Conservation (phyloP, 2,329 filamentous ascomycete species). For the Phaeosphaeria sp. region DNA sequence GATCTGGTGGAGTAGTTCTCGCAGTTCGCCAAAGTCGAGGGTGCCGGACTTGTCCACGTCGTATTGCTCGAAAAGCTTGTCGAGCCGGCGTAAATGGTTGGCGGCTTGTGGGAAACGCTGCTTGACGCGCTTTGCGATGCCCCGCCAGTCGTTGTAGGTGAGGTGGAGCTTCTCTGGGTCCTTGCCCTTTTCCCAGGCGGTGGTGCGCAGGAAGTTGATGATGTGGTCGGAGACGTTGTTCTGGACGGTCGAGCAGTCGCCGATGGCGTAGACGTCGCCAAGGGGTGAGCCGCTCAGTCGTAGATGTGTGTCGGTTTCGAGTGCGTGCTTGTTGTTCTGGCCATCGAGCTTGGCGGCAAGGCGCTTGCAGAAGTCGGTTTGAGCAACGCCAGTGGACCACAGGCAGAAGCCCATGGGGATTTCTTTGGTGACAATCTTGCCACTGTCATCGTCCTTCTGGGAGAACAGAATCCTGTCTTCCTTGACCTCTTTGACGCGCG, state of each 20-base stretch:
- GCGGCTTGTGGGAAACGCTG: slow-evolving; percentile 90
- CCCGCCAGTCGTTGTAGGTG: slow-evolving; percentile 86
- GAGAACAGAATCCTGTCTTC: slow-evolving; percentile 87
- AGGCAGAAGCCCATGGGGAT: slow-evolving; percentile 95
- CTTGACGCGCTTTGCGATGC: slow-evolving; percentile 82
- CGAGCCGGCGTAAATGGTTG: slow-evolving; percentile 84
- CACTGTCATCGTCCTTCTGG: slow-evolving; percentile 75
- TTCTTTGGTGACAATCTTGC: slow-evolving; percentile 83
- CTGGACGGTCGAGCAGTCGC: slow-evolving; percentile 94
- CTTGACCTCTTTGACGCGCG: slow-evolving; percentile 87
- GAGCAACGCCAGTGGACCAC: slow-evolving; percentile 95
- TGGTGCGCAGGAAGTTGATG: slow-evolving; percentile 83
- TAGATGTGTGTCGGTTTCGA: slow-evolving; percentile 94
- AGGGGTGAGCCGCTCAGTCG: slow-evolving; percentile 87
- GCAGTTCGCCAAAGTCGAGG: slow-evolving; percentile 90
- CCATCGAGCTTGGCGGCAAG: slow-evolving; percentile 77
- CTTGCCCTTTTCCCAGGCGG: slow-evolving; percentile 90
- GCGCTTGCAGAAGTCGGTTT: slow-evolving; percentile 79
- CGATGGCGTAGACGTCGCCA: slow-evolving; percentile 95
- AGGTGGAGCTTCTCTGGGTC: slow-evolving; percentile 89
- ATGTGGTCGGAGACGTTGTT: slow-evolving; percentile 96
- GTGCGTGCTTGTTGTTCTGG: slow-evolving; percentile 87
- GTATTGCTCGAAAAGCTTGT: slow-evolving; percentile 89
- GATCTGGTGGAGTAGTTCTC: slow-evolving; percentile 87
- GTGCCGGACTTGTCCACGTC: slow-evolving; percentile 93